Percentiles rank a stretch among this genome's conserved stretches.
Evolutionary conservation across 257 asterid genomes (phyloP).

Genomic region (Nicotiana benthamiana): DNA sequence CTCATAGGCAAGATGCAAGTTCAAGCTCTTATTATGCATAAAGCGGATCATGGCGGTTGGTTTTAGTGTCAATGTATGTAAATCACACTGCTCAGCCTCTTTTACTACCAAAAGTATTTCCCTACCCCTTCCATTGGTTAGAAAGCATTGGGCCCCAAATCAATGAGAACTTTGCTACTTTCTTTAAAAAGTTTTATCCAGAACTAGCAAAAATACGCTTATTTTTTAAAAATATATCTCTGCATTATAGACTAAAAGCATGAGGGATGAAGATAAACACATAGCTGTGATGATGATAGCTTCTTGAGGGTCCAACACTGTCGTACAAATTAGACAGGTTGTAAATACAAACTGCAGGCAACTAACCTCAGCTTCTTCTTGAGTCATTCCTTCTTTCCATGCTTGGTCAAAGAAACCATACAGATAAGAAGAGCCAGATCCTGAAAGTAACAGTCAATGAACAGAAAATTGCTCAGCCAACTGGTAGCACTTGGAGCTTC

Average conservation of each 20-base stretch:
- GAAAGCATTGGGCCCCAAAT: neutral
- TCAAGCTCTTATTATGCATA: neutral
- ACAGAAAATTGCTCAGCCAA: slow-evolving; percentile 4
- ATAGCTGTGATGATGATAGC: neutral
- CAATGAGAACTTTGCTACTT: neutral
- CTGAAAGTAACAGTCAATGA: slow-evolving; percentile 23
- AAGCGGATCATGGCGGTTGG: neutral
- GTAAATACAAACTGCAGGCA: neutral
- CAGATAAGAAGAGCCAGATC: slow-evolving; percentile 70
- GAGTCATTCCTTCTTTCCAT: slow-evolving; percentile 81
- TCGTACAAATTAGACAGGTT: neutral
- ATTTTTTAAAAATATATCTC: neutral
- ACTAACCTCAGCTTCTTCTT: slow-evolving; percentile 53
- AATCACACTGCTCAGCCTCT: neutral
- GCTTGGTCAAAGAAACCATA: slow-evolving; percentile 79
- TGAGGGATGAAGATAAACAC: neutral
- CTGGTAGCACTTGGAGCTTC: neutral
- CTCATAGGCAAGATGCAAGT: neutral
- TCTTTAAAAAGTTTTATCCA: neutral
- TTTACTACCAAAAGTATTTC: neutral
- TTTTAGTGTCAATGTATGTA: neutral
- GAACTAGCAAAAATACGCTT: neutral
- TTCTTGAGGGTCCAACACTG: neutral
- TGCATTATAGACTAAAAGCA: neutral
- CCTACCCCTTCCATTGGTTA: neutral